Conservation (phyloP, 2,329 filamentous ascomycete genomes). For the Clathrospora elynae region DNA sequence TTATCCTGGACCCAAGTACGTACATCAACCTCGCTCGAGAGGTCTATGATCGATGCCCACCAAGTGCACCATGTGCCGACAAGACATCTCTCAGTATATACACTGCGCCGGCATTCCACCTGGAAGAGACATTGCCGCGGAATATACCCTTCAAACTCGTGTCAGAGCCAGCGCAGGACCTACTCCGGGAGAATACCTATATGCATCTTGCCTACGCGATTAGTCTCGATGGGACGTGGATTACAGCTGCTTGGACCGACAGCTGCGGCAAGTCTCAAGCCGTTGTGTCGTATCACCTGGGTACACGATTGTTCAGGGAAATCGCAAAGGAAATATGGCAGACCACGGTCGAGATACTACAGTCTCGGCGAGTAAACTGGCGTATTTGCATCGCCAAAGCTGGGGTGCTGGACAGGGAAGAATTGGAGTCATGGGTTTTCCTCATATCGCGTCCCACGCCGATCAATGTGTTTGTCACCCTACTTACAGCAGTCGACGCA, state of each 20-base stretch:
- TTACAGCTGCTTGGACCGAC: conserved; percentile 81
- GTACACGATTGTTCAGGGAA: conserved; percentile 65
- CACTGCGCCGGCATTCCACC: conserved; percentile 71
- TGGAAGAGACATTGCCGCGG: conserved; percentile 72
- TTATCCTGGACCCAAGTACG: conserved; percentile 65
- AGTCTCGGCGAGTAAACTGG: conserved; percentile 74
- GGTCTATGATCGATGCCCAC: conserved; percentile 75
- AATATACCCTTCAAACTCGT: conserved; percentile 76
- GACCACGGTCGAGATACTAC: conserved; percentile 74
- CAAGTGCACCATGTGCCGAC: conserved; percentile 45
- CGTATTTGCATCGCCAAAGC: conserved; percentile 75
- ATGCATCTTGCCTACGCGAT: conserved; percentile 80
- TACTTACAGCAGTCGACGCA: conserved; percentile 69
- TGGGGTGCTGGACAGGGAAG: conserved; percentile 68
- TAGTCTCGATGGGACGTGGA: conserved; percentile 76
- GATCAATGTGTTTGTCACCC: conserved; percentile 52
- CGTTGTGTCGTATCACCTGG: conserved; percentile 73
- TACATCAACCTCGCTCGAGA: conserved; percentile 71
- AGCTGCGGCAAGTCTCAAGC: conserved; percentile 74
- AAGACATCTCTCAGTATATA: conserved; percentile 56
- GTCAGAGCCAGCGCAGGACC: conserved; percentile 69
- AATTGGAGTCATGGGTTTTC: conserved; percentile 57
- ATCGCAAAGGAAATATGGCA: conserved; percentile 79
- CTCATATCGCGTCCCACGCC: conserved; percentile 45
- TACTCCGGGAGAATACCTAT: conserved; percentile 78